Evolutionary conservation across 352 stramenopile species (phyloP), one percentile per base, ranked within the genome.

Genomic region (Globisporangium nodosum): DNA sequence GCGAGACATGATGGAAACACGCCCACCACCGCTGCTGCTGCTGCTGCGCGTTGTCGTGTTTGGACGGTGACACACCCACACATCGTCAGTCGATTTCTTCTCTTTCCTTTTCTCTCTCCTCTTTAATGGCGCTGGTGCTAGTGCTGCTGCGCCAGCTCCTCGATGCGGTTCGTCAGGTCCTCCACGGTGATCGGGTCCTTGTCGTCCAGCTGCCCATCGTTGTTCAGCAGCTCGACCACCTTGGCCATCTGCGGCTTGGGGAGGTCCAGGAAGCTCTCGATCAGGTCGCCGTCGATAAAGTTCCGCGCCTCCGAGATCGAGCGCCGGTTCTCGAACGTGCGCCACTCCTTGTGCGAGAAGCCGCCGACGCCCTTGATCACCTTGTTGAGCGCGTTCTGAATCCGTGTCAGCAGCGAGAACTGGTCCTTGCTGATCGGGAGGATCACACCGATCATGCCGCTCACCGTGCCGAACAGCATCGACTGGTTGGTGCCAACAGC

Each of bases 251-350:
- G 88, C 15, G 71, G 67, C 57, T 92, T 93, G 15, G 88, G 73
- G 54, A 98, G 74, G 70, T 99, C 96, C 40, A 98, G 73, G 48
- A 98, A 97, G 43, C 79, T 94, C 74, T 98, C 95, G 40, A 98
- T 73, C 47, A 98, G 71, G 69, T 99, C 95, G 35, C 96, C 95
- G 65, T 99, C 95, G 40, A 99, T 93, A 64, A 98, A 98, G 65
- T 97, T 97, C 47, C 85, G 85, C 30, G 81, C 80, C 60, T 96
- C 88, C 40, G 84, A 84, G 9, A 81, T 67, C 1, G 81, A 76
- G n/a, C 87, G 78, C 20, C 96, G 88, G 59, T 88, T 96, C 63
- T 96, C 82, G 68, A 97, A 98, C 30, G 88, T 94, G 49, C 94
- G 81, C 80, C 94, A 98, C 43, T 97, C 78, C 54, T 89, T 88